These are phyloP conservation scores for Penicillium sp. DNA, from an alignment of 2,329 filamentous ascomycete species.

Conservation along the genomic window DNA sequence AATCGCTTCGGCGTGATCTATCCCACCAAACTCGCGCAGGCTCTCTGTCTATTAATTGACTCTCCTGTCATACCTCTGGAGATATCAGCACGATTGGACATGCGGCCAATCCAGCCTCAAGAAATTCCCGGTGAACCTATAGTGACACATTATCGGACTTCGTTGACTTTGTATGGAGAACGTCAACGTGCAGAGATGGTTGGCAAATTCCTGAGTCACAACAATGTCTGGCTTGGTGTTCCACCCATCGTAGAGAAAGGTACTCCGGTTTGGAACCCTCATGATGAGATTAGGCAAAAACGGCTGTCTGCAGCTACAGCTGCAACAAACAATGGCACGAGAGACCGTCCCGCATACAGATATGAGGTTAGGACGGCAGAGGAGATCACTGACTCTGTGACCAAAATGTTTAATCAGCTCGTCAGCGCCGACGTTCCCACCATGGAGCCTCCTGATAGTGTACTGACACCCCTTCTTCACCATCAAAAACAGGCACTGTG, in stretches of 20 bases:
- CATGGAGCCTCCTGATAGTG: conserved; percentile 62
- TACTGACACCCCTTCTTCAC: conserved; percentile 69
- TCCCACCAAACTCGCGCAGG: conserved; percentile 60
- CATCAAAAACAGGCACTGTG: conserved; percentile 90
- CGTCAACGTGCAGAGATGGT: conserved; percentile 64
- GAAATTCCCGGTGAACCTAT: conserved; percentile 65
- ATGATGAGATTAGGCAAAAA: conserved; percentile 53
- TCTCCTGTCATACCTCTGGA: conserved; percentile 63
- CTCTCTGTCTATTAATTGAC: conserved; percentile 73
- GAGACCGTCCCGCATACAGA: conserved; percentile 28
- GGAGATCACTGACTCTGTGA: conserved; percentile 80
- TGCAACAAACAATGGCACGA: conserved; percentile 11
- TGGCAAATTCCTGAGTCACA: conserved; percentile 66
- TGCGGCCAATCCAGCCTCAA: conserved; percentile 61
- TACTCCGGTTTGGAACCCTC: conserved; percentile 74
- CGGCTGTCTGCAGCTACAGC: conserved; percentile 36
- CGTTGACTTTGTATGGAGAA: conserved; percentile 78
- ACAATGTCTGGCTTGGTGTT: conserved; percentile 65
- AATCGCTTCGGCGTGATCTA: conserved; percentile 77
- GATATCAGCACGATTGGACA: conserved; percentile 69
- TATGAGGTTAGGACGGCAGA: conserved; percentile 68
- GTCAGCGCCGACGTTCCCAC: conserved; percentile 72
- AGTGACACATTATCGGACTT: conserved; percentile 63
- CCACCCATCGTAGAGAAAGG: conserved; percentile 67
- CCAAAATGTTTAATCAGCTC: conserved; percentile 84